Conservation (phyloP, 331 rosid genomes). For the Malus hybrid region DNA sequence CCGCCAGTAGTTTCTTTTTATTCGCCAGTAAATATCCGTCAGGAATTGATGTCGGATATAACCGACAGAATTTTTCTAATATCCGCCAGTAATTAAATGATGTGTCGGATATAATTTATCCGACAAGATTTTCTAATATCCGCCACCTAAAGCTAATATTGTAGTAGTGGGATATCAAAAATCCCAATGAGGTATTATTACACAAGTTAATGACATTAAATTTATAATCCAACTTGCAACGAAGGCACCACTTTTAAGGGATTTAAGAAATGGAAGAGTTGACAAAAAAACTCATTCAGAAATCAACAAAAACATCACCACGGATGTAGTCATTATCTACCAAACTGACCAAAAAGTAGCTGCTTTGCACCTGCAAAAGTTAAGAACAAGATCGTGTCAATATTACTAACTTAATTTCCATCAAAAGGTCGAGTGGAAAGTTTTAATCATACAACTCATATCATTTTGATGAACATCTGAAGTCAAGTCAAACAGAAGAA, state of each 20-base stretch:
- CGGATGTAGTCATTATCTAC: conserved; percentile 78
- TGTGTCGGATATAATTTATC: too few relatives aligned
- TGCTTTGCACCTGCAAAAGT: conserved; percentile 54
- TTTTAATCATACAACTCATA: too few relatives aligned
- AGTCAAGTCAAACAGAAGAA: not conserved
- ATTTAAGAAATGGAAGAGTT: not conserved
- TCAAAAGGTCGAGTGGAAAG: not conserved
- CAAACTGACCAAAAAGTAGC: conserved; percentile 91
- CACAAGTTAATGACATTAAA: conserved; percentile 1
- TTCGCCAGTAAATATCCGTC: too few relatives aligned
- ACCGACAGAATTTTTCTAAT: too few relatives aligned
- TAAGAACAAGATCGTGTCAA: not conserved
- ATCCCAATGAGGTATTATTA: conserved; percentile 11
- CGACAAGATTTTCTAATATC: too few relatives aligned
- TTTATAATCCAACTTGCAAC: not conserved
- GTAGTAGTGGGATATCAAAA: not conserved
- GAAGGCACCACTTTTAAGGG: not conserved
- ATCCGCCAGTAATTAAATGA: too few relatives aligned
- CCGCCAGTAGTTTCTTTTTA: too few relatives aligned
- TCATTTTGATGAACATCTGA: too few relatives aligned
- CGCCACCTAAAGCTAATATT: too few relatives aligned
- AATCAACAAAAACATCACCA: conserved; percentile 56
- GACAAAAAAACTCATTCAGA: conserved; percentile 30
- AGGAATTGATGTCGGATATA: too few relatives aligned
- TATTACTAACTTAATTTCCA: not conserved